Evolutionary conservation across 805 yeast genomes (phyloP), one percentile per base, ranked within the genome.

Genomic region (Cyberlindnera japonica): DNA sequence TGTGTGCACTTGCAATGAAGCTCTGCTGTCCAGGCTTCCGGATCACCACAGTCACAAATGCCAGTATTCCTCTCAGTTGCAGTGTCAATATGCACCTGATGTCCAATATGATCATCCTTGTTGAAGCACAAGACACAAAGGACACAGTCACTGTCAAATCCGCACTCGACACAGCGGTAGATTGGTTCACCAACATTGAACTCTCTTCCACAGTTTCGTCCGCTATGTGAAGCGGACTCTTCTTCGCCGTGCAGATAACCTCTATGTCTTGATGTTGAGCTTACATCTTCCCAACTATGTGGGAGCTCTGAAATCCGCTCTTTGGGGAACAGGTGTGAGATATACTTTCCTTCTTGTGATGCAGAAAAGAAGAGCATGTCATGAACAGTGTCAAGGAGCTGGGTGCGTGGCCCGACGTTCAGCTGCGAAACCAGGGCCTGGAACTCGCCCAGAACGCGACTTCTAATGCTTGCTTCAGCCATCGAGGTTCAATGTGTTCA

Each of bases 81-180:
- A 69, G 75, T 39, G 72, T 70, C 21, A 2, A 46, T 38, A 6
- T 69, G 63, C 8, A 85, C 84, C 44, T 75, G 75, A 55, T 85
- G 95, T 38, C 71, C 79, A 12, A 61, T 55, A 57, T 85, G 95
- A 51, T 83, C 87, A 5, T 72, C 72, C 40, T 74, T 71, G 57
- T 82, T 81, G 63, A 83, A 85, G 58, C 95, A 85, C 49, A 77
- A 64, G 11, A 72, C 75, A 61, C 95, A 85, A 20, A 85, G 57
- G 24, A 86, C 89, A 67, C 95, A 85, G 0, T 90, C 81, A 8
- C 77, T 79, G 60, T 85, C 95, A 45, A 72, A 75, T 0, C 85
- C 87, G 67, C 95, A 85, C 43, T 83, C 86, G 24, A 68, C 68
- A 55, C 95, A 85, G 40, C 87, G 67, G 56, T 81, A 85, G 16